Conservation (phyloP, 163 green algal genomes). For the Trebouxia gelatinosa region DNA sequence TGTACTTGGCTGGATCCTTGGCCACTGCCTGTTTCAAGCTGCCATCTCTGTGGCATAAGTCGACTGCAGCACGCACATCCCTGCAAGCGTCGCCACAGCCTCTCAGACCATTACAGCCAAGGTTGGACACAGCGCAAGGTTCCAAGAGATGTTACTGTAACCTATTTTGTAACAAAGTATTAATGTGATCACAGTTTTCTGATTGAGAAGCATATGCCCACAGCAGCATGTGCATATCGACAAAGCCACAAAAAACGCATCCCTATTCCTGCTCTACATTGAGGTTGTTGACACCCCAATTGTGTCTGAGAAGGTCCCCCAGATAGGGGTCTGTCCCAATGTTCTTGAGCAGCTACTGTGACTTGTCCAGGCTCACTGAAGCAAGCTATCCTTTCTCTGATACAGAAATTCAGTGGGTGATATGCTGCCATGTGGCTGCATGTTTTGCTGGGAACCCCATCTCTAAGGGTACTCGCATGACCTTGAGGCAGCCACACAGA, state of each 20-base stretch:
- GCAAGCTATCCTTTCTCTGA: too few relatives aligned
- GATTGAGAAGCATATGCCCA: neutral
- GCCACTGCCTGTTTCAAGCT: conserved; percentile 92
- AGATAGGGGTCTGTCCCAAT: too few relatives aligned
- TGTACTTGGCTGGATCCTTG: conserved; percentile 85
- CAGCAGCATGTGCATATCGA: neutral
- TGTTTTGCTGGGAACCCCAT: neutral
- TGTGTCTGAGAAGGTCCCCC: too few relatives aligned
- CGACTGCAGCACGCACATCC: conserved; percentile 88
- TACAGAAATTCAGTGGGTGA: too few relatives aligned
- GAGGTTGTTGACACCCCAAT: too few relatives aligned
- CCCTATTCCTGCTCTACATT: too few relatives aligned
- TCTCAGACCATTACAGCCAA: neutral
- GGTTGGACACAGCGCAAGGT: neutral
- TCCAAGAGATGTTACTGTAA: neutral
- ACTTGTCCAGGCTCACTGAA: too few relatives aligned
- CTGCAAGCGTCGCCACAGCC: conserved; percentile 57
- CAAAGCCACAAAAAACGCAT: neutral
- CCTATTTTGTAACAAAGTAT: neutral
- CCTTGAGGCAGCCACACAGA: neutral
- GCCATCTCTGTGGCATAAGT: conserved; percentile 96
- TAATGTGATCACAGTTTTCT: neutral
- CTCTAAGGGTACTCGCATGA: too few relatives aligned
- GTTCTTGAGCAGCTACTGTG: too few relatives aligned
- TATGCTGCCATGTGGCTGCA: too few relatives aligned